A percentile compares a stretch with the other conserved stretches of the same genome.
These are phyloP conservation scores for Parafenestella ontariensis DNA, from an alignment of 2,329 filamentous ascomycete species.

Conservation along the genomic window DNA sequence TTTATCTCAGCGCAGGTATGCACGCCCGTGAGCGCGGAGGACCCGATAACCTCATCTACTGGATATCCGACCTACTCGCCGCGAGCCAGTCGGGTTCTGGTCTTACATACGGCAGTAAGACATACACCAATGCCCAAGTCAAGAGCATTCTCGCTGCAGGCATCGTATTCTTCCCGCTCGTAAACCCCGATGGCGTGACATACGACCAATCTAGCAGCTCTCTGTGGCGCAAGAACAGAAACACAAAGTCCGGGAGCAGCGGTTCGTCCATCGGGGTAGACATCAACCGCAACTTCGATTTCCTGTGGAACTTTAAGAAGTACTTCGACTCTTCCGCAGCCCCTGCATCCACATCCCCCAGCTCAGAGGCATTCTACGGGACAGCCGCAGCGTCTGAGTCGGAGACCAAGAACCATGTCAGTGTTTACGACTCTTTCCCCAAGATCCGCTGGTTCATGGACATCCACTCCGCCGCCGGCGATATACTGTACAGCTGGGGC, in stretches of 20 bases:
- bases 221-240: conserved; percentile 49
- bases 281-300: conserved; percentile 57
- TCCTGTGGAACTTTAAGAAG: conserved; percentile 62
- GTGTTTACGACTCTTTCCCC: conserved; percentile 58
- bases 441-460: conserved; percentile 66
- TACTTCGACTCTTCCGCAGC: conserved; percentile 53
- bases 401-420: conserved; percentile 63
- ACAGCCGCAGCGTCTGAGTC: conserved; percentile 62
- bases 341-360: conserved; percentile 54
- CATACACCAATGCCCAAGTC: conserved; percentile 62
- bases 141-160: conserved; percentile 60
- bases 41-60: conserved; percentile 64
- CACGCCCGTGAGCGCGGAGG: conserved; percentile 66
- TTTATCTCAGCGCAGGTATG: conserved; percentile 62
- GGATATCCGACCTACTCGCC: conserved; percentile 63
- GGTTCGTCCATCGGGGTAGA: conserved; percentile 40
- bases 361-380: conserved; percentile 60
- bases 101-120: conserved; percentile 60
- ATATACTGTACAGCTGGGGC: conserved; percentile 65
- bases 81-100: conserved; percentile 60
- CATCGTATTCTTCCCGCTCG: conserved; percentile 58
- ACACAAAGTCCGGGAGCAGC: conserved; percentile 49
- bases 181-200: conserved; percentile 46
- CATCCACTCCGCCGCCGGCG: conserved; percentile 62
- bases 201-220: conserved; percentile 44